Percentiles rank a stretch among this genome's conserved stretches.
Conservation (phyloP, 139 green algal genomes). For the Eudorina sp. region DNA sequence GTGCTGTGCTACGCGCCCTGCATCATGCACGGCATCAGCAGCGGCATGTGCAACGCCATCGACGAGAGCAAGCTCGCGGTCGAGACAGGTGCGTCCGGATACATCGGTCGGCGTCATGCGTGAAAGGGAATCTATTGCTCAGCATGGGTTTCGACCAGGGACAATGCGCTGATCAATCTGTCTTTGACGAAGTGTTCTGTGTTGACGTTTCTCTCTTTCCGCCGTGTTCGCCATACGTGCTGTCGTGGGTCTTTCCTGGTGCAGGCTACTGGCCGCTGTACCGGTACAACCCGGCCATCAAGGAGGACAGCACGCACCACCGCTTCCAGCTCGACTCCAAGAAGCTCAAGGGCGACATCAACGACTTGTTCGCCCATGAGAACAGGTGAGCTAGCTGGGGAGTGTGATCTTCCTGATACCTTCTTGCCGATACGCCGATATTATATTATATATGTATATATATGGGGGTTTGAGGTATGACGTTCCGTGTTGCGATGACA, state of each 20-base stretch:
- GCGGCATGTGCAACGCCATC: slow-evolving; percentile 59
- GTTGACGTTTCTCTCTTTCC: too few species aligned
- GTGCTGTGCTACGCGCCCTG: slow-evolving; percentile 70
- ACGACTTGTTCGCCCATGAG: slow-evolving; percentile 62
- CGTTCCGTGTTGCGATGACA: too few species aligned
- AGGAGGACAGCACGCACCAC: slow-evolving; percentile 49
- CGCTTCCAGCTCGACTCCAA: slow-evolving; percentile 69
- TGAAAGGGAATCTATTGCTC: too few species aligned
- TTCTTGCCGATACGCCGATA: not conserved
- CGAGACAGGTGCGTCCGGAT: slow-evolving; percentile 37
- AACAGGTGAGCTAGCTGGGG: slow-evolving; percentile 48
- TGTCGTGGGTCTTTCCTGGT: too few species aligned
- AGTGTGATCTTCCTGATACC: not conserved
- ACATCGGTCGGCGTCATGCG: too few species aligned
- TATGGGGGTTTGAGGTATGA: too few species aligned
- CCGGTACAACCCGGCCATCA: slow-evolving; percentile 52
- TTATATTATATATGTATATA: too few species aligned
- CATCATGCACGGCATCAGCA: slow-evolving; percentile 63
- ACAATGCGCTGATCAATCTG: too few species aligned
- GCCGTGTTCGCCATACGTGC: too few species aligned
- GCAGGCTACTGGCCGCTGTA: slow-evolving; percentile 75
- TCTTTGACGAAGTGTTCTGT: too few species aligned
- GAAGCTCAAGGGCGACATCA: slow-evolving; percentile 67
- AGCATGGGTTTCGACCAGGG: too few species aligned
- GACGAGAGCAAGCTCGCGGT: slow-evolving; percentile 61